Evolutionary conservation across 2,329 filamentous ascomycete species (phyloP).

Genomic region (Pseudocercospora cruenta): DNA sequence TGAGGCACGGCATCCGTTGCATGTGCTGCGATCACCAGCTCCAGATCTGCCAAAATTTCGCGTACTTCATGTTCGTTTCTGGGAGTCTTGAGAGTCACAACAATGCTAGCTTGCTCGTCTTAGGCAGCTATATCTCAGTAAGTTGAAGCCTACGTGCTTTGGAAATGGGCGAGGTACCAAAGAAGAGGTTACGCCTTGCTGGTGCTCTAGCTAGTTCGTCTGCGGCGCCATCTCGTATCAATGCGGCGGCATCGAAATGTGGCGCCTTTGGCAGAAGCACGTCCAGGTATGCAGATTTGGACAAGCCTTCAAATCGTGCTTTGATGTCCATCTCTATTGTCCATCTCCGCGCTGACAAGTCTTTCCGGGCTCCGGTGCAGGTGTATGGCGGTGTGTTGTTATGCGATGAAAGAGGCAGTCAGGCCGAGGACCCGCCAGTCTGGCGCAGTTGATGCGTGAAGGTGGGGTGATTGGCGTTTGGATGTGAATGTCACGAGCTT

Average conservation of each 20-base stretch:
- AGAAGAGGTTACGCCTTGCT: conserved; percentile 35
- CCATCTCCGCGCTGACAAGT: neutral
- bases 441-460: neutral
- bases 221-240: conserved; percentile 26
- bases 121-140: conserved; percentile 26
- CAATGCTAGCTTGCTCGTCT: conserved; percentile 36
- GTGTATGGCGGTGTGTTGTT: neutral
- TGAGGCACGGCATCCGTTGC: conserved; percentile 40
- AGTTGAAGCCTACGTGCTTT: conserved; percentile 14
- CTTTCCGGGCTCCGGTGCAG: neutral
- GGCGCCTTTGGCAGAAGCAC: conserved; percentile 31
- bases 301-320: conserved; percentile 30
- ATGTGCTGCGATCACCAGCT: conserved; percentile 36
- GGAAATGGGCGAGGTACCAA: conserved; percentile 27
- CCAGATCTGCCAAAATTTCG: conserved; percentile 30
- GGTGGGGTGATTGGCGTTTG: conserved; percentile 1
- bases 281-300: conserved; percentile 31
- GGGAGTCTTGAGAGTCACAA: conserved; percentile 33
- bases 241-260: conserved; percentile 27
- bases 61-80: conserved; percentile 24
- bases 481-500: neutral
- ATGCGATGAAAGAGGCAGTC: neutral
- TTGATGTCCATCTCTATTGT: conserved; percentile 14
- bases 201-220: conserved; percentile 31
- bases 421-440: conserved; percentile 6